A percentile compares a stretch with the other conserved stretches of the same genome.
Conservation (phyloP, 345 rosid genomes). For the Salix dunnii region DNA sequence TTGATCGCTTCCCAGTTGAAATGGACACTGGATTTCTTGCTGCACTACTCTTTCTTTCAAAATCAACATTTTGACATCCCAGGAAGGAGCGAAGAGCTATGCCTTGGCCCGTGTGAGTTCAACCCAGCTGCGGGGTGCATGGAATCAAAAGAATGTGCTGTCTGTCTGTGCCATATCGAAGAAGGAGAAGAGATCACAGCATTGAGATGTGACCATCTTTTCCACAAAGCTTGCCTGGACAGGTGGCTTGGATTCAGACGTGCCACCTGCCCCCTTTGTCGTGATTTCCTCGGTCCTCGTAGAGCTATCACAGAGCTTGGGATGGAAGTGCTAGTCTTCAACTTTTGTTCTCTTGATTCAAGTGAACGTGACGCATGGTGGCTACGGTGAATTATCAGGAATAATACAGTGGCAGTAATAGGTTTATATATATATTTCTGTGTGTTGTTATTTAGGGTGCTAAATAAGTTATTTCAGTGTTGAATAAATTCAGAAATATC, state of each 20-base stretch:
- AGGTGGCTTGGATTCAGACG: neutral
- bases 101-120: neutral
- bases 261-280: constrained; percentile 21
- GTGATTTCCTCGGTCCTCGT: too few species aligned
- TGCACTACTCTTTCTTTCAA: neutral
- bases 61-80: neutral
- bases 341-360: too few species aligned
- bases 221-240: constrained; percentile 22
- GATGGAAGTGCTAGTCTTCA: too few species aligned
- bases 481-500: too few species aligned
- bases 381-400: constrained; percentile 13
- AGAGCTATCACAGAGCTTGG: too few species aligned
- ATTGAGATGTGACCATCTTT: constrained; percentile 21
- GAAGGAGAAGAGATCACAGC: constrained; percentile 18
- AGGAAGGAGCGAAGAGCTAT: neutral
- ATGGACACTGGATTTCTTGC: constrained; percentile 21
- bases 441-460: too few species aligned
- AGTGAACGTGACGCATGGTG: constrained; percentile 12
- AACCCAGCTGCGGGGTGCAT: neutral
- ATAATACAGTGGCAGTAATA: too few species aligned
- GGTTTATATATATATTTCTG: too few species aligned
- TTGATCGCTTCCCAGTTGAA: neutral
- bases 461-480: too few species aligned
- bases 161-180: constrained; percentile 9
- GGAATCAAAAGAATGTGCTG: constrained; percentile 9